These are phyloP conservation scores for Paragyromitra xinjiangensis DNA, from an alignment of 495 filamentous ascomycete genomes.

Conservation along the genomic window DNA sequence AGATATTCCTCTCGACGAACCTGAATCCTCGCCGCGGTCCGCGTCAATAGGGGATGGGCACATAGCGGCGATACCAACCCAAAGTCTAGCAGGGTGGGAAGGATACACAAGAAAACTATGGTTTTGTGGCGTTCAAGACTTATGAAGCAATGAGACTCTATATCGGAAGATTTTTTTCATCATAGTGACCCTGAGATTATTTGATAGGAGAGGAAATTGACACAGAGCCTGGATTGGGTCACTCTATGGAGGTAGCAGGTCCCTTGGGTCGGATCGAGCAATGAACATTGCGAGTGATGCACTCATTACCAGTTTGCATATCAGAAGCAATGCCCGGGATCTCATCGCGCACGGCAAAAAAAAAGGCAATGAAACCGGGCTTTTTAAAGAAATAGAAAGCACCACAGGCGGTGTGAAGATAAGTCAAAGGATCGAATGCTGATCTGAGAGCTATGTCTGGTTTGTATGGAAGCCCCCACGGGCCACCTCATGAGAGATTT, in stretches of 20 bases:
- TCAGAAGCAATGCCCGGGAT: constrained; percentile 51
- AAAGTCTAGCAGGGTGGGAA: neutral
- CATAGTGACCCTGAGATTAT: neutral
- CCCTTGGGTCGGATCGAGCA: constrained; percentile 21
- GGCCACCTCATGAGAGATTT: constrained; percentile 25
- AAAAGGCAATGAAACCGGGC: constrained; percentile 6
- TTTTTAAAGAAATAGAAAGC: constrained; percentile 5
- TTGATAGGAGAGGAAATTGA: neutral
- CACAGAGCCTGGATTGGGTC: constrained; percentile 3
- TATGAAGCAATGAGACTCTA: constrained; percentile 2
- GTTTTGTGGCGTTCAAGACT: constrained; percentile 7
- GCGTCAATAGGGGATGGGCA: constrained; percentile 37
- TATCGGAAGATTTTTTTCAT: constrained; percentile 5
- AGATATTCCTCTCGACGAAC: constrained; percentile 21
- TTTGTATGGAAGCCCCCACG: constrained; percentile 40
- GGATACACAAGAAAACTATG: constrained; percentile 17
- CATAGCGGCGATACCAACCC: constrained; percentile 35
- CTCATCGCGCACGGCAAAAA: constrained; percentile 41
- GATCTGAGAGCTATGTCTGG: constrained; percentile 26
- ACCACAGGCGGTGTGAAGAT: constrained; percentile 6
- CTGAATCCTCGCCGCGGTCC: constrained; percentile 42
- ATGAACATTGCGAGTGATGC: constrained; percentile 18
- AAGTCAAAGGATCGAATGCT: constrained; percentile 17
- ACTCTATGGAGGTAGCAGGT: constrained; percentile 1
- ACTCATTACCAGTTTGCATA: constrained; percentile 40